phyloP scores from a whole-genome alignment of 129 eudicot species.

The Heracleum sosnowskyi region DNA sequence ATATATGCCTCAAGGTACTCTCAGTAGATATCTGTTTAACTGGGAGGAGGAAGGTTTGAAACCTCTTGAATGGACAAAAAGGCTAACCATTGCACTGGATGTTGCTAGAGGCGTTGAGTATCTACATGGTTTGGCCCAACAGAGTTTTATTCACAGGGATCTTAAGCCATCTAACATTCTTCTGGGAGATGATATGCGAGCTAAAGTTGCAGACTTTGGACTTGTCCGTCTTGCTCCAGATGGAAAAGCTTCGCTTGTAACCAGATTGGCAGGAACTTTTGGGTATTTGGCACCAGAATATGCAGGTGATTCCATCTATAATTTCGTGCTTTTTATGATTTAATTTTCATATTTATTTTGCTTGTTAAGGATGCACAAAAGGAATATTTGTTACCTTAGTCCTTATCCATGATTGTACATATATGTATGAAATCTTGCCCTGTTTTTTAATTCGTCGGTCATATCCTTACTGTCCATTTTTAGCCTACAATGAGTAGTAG shows the following conservation, averaged over 20 bases:
- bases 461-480: not conserved
- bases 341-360: not conserved
- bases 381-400: not conserved
- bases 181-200: conserved; percentile 89
- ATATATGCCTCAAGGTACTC: conserved; percentile 95
- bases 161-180: conserved; percentile 91
- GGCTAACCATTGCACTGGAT: conserved; percentile 71
- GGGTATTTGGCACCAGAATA: conserved; percentile 98
- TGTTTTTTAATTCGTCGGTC: not conserved
- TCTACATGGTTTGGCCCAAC: conserved; percentile 82
- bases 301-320: conserved; percentile 42
- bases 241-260: conserved; percentile 71
- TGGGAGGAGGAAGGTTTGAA: conserved; percentile 77
- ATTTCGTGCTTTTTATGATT: not conserved
- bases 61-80: conserved; percentile 78
- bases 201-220: conserved; percentile 94
- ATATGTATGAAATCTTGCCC: not conserved
- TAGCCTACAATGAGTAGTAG: not conserved
- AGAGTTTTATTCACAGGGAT: conserved; percentile 91
- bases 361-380: not conserved
- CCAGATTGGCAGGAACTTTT: conserved; percentile 84
- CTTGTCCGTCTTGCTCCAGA: conserved; percentile 92
- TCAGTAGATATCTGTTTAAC: conserved; percentile 55
- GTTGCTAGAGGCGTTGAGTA: conserved; percentile 95
- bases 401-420: not conserved